Evolutionary conservation across 2,329 filamentous ascomycete species (phyloP).

Genomic region (Didymella exigua): DNA sequence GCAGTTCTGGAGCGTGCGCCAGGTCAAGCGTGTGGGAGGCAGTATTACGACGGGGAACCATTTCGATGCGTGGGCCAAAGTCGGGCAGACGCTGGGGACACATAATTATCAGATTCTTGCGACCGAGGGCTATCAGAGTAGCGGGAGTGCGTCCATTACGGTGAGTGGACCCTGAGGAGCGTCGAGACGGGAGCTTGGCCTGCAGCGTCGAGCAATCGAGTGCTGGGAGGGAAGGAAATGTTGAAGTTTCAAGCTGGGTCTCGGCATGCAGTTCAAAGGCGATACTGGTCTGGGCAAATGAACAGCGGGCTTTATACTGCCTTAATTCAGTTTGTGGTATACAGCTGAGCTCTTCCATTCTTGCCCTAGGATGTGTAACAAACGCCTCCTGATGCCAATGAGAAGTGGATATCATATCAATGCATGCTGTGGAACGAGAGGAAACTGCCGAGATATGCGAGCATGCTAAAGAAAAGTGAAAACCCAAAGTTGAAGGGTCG

Average conservation of each 20-base stretch:
- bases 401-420: slow-evolving; percentile 5
- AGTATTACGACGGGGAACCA: background rate
- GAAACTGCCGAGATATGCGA: background rate
- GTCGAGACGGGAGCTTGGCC: background rate
- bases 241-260: background rate
- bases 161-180: background rate
- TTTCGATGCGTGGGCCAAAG: background rate
- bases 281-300: background rate
- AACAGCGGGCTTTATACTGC: background rate
- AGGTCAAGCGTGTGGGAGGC: background rate
- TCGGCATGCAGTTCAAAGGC: background rate
- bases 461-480: background rate
- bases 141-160: background rate
- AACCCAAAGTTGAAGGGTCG: background rate
- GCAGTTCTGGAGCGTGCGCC: background rate
- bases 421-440: background rate
- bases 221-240: background rate
- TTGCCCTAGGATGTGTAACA: background rate
- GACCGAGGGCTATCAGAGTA: background rate
- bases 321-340: background rate
- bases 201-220: background rate
- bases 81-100: background rate
- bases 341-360: background rate
- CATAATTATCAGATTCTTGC: background rate
- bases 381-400: slow-evolving; percentile 1